These are phyloP conservation scores for Eimeria necatrix DNA, from an alignment of 169 alveolate genomes.

Conservation along the genomic window DNA sequence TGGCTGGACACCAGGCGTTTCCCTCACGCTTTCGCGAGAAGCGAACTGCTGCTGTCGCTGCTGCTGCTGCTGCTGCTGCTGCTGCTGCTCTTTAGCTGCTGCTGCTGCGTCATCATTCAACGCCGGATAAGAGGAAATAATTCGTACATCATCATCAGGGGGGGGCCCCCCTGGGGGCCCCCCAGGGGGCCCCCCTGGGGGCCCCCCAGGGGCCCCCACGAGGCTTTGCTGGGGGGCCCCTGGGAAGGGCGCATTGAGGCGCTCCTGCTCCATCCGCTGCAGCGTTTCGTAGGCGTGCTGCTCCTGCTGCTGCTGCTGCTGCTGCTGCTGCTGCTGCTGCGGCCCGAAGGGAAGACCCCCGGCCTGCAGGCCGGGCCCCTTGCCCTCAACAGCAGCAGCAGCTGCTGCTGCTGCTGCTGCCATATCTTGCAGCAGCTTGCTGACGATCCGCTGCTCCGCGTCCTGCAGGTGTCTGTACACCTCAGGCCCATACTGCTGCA, in stretches of 20 bases:
- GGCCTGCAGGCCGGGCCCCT: not conserved
- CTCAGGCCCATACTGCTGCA: conserved; percentile 82
- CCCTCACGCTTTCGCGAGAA: not conserved
- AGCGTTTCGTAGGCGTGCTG: not conserved
- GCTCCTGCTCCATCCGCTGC: not conserved
- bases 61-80: conserved; percentile 3
- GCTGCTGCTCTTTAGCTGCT: too few species aligned
- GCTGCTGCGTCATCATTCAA: too few species aligned
- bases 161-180: too few species aligned
- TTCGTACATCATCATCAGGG: too few species aligned
- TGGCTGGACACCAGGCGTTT: not conserved
- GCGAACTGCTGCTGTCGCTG: not conserved
- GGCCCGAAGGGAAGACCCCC: conserved; percentile 17
- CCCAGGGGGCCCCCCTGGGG: too few species aligned
- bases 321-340: conserved; percentile 13
- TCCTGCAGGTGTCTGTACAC: conserved; percentile 82
- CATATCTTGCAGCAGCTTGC: conserved; percentile 86
- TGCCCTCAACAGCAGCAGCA: too few species aligned
- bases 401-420: not conserved
- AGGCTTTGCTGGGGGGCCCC: not conserved
- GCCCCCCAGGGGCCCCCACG: not conserved
- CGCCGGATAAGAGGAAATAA: too few species aligned
- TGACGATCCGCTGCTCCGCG: conserved; percentile 83
- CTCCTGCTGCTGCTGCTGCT: not conserved
- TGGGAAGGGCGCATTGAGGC: not conserved